These are phyloP conservation scores for Asterophora parasitica DNA, from an alignment of 768 basidiomycete species.

Conservation along the genomic window DNA sequence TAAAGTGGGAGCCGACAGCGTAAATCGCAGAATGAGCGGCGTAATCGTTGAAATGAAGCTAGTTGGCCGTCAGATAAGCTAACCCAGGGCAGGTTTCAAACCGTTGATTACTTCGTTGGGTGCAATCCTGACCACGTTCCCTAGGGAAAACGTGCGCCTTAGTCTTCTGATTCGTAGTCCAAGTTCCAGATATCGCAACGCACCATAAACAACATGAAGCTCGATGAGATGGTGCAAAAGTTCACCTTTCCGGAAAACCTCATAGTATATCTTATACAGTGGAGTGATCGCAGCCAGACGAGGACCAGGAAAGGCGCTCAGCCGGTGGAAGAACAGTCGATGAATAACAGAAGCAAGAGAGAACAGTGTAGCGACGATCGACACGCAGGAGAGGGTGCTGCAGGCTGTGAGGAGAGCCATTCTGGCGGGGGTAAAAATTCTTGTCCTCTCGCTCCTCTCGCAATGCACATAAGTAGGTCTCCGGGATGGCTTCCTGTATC, in stretches of 20 bases:
- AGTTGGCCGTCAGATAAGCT: not conserved
- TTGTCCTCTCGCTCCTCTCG: not conserved
- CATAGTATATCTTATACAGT: constrained; percentile 31
- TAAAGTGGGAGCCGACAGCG: constrained; percentile 28
- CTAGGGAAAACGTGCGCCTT: constrained; percentile 14
- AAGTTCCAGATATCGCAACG: not conserved
- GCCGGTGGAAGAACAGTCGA: constrained; percentile 29
- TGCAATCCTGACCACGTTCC: constrained; percentile 34
- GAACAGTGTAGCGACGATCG: constrained; percentile 7
- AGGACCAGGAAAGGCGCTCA: constrained; percentile 32
- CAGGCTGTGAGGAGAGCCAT: not conserved
- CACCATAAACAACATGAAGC: constrained; percentile 32
- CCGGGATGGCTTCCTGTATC: constrained; percentile 1
- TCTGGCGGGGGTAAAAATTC: not conserved
- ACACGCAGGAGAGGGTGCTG: not conserved
- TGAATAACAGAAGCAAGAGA: constrained; percentile 13
- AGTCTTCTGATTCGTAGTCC: not conserved
- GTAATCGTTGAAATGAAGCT: constrained; percentile 36
- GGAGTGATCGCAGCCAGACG: constrained; percentile 27
- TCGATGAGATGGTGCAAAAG: constrained; percentile 25
- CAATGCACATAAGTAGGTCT: constrained; percentile 7
- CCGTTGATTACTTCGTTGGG: constrained; percentile 30
- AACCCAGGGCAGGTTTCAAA: not conserved
- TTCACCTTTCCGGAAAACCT: constrained; percentile 28
- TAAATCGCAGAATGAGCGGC: constrained; percentile 32